Conservation (phyloP, 2,329 filamentous ascomycete species). For the Xylariaceae sp. region DNA sequence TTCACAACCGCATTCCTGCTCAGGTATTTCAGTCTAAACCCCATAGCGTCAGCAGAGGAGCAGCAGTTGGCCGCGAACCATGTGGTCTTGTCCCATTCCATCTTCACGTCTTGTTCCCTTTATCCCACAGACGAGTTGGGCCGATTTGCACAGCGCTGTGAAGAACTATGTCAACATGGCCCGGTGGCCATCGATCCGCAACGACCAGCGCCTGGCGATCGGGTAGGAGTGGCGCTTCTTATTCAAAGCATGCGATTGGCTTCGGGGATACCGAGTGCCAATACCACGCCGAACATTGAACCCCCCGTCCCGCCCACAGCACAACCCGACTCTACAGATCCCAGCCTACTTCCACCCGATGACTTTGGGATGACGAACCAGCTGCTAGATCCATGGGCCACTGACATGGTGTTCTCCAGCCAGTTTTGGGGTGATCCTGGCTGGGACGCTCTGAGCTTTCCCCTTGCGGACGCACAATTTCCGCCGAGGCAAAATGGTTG, state of each 20-base stretch:
- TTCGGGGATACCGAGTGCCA: conserved; percentile 12
- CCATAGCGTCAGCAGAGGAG: conserved; percentile 35
- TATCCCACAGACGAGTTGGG: conserved; percentile 36
- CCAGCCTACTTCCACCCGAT: conserved; percentile 3
- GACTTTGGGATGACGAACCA: conserved; percentile 13
- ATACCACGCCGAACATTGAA: neutral
- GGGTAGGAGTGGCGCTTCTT: conserved; percentile 38
- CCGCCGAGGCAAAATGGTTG: neutral
- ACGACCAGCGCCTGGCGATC: conserved; percentile 28
- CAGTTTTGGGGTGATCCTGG: conserved; percentile 39
- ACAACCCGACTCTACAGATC: conserved; percentile 1
- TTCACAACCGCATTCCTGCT: conserved; percentile 43
- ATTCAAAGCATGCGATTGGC: conserved; percentile 35
- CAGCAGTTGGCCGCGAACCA: conserved; percentile 40
- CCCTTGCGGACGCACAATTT: conserved; percentile 20
- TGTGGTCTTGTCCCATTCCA: conserved; percentile 38
- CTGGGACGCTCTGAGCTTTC: conserved; percentile 36
- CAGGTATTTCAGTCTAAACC: conserved; percentile 40
- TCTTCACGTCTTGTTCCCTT: conserved; percentile 36
- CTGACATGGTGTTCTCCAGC: conserved; percentile 33
- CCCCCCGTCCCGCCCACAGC: neutral
- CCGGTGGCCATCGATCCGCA: conserved; percentile 30
- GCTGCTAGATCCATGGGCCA: conserved; percentile 32
- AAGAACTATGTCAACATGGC: conserved; percentile 37
- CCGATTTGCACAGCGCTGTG: conserved; percentile 36